Evolutionary conservation across 179 eudicot species (phyloP).

Genomic region (Silene coronaria): DNA sequence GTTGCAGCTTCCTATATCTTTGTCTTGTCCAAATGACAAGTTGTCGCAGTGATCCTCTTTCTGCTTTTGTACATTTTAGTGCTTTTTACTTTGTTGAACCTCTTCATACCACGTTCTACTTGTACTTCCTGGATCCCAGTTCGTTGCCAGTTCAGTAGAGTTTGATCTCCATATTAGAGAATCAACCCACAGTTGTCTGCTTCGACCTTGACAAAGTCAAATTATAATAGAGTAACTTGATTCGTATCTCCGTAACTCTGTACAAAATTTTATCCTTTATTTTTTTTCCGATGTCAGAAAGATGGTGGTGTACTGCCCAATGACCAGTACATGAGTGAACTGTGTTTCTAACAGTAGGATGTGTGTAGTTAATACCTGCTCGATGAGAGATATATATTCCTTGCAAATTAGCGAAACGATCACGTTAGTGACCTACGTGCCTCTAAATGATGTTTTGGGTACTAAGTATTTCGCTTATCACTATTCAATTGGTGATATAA

Average conservation of each 20-base stretch:
- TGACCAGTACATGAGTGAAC: not conserved
- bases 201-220: not conserved
- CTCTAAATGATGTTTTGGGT: not conserved
- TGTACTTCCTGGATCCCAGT: not conserved
- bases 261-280: not conserved
- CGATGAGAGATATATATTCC: no score
- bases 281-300: not conserved
- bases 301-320: not conserved
- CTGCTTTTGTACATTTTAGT: not conserved
- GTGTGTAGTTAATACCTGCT: no score
- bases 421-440: not conserved
- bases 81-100: not conserved
- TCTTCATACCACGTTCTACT: not conserved
- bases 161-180: not conserved
- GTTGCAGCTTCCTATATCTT: not conserved
- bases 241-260: not conserved
- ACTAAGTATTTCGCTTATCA: not conserved
- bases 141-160: not conserved
- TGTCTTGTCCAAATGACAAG: slow-evolving; percentile 7
- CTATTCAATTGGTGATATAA: not conserved
- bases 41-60: not conserved
- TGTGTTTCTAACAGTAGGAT: not conserved
- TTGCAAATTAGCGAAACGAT: not conserved
- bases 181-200: not conserved
- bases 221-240: not conserved